Evolutionary conservation across 2,329 filamentous ascomycete genomes (phyloP), one percentile per base, ranked within the genome.

Genomic region (Trichophyton mentagrophytes): DNA sequence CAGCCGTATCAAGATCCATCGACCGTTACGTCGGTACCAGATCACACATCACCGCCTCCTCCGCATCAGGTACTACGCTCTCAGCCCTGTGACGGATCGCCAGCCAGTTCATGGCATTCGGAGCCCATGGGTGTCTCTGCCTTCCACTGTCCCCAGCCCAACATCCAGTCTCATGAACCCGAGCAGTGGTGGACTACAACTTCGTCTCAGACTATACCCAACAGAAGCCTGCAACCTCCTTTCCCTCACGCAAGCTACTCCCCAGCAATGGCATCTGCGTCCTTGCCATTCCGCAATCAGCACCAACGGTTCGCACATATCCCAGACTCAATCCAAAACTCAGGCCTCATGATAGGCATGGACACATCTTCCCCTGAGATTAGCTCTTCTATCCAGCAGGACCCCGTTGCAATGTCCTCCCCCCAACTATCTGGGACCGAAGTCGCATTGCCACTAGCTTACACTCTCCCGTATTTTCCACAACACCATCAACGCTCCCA

Each of bases 51-150:
- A 55, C 70, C 73, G 33, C 71, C 69, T 58, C 69, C 72, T 55
- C 66, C 71, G 59, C 70, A 74, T 66, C 72, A 74, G 40, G 67
- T 74, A 40, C 70, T 74, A 64, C 69, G 71, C 57, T 71, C 73
- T 57, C 69, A 73, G 53, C 73, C 72, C 40, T 73, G 73, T 33
- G 73, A 72, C 59, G 69, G 69, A 58, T 68, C 73, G 11, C 71
- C 72, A 38, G 64, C 76, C 60, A 70, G 72, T 55, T 73, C 75
- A 44, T 77, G 75, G 73, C 69, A 74, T 65, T 70, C 72, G 30
- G 73, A 75, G 63, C 65, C 71, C 62, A 67, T 76, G 66, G 66
- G 70, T 59, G 65, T 72, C 58, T 65, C 73, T 49, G 63, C 68
- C 61, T 64, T 75, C 58, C 68, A 73, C 3, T 76, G 75, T 61